Base-by-base conservation (phyloP, 2,329 filamentous ascomycete genomes). In the Davidsoniella eucalypti region DNA sequence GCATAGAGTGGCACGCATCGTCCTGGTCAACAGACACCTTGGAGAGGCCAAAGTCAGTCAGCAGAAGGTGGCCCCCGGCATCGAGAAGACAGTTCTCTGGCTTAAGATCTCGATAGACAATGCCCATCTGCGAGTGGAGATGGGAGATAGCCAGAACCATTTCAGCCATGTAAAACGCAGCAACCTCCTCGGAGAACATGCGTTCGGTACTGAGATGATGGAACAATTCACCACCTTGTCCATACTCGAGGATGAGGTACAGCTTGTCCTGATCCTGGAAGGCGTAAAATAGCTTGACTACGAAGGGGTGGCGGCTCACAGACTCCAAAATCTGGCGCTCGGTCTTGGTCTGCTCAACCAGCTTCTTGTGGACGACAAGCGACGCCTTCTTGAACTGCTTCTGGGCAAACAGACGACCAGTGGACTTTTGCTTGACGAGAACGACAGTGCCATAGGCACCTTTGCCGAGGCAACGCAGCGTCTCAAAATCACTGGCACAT, bases 311-410 rank as follows among this genome's bases (percentile, higher is more conserved):
- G 33, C 88, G 78, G 65, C 93, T 96, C 64, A 98, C 86, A 53
- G 85, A 93, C 68, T 98, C 92, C 47, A 98, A 73, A 50, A 98
- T 94, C 58, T 82, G 81, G 46, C 92, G 84, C 68, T 98, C 92
- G 2, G 90, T 96, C 72, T 93, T 94, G 52, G 92, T 96, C 69
- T 96, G 92, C 67, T 96, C 88, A 47, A 98, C 79, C 29, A 96
- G 76, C 63, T 88, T 87, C 72, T 94, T 95, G 67, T 95, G 88
- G 38, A 98, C 86, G 1, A 88, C 87, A 48, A 98, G 70, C 7
- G 87, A 94, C 0, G 93, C 92, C 67, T 98, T 98, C 64, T 90
- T 92, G 67, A 98, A 92, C 66, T 96, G 90, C 70, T 98, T 98
- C 69, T 98, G 93, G 1, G 92, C 93, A 61, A 88, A 98, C 4